Conservation (phyloP, 1,284 basidiomycete genomes). For the Irpex sp. region DNA sequence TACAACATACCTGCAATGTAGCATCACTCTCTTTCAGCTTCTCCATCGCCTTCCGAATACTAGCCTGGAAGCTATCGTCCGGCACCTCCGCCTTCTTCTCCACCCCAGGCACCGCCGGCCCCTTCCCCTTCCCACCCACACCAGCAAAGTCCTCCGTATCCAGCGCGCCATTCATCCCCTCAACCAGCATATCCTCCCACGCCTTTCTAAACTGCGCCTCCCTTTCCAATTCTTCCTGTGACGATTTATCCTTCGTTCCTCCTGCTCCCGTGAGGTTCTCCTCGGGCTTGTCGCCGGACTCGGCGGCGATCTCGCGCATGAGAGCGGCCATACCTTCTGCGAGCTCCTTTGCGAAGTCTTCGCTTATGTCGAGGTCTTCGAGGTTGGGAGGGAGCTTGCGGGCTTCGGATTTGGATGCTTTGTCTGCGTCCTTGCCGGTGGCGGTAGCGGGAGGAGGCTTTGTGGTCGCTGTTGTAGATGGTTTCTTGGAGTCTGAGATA, state of each 20-base stretch:
- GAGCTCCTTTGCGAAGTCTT: slow-evolving; percentile 68
- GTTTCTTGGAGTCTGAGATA: slow-evolving; percentile 18
- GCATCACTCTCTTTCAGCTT: slow-evolving; percentile 73
- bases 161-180: slow-evolving; percentile 54
- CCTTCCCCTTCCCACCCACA: no score
- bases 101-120: slow-evolving; percentile 1
- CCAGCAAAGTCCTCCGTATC: slow-evolving; percentile 24
- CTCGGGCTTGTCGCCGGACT: slow-evolving; percentile 22
- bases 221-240: slow-evolving; percentile 37
- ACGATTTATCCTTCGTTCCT: slow-evolving; percentile 15
- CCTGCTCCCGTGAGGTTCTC: not conserved
- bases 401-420: not conserved
- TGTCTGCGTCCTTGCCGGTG: slow-evolving; percentile 14
- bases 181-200: slow-evolving; percentile 73
- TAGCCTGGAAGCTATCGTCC: slow-evolving; percentile 64
- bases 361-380: slow-evolving; percentile 30
- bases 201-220: slow-evolving; percentile 51
- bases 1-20: slow-evolving; percentile 35
- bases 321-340: slow-evolving; percentile 83
- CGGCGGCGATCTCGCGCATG: slow-evolving; percentile 59
- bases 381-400: slow-evolving; percentile 21
- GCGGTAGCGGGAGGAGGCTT: slow-evolving; percentile 9
- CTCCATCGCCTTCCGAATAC: slow-evolving; percentile 75
- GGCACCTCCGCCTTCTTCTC: slow-evolving; percentile 12
- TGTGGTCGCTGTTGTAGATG: slow-evolving; percentile 21